These are phyloP conservation scores for Albophoma yamanashiensis DNA, from an alignment of 2,329 filamentous ascomycete genomes.

Conservation along the genomic window DNA sequence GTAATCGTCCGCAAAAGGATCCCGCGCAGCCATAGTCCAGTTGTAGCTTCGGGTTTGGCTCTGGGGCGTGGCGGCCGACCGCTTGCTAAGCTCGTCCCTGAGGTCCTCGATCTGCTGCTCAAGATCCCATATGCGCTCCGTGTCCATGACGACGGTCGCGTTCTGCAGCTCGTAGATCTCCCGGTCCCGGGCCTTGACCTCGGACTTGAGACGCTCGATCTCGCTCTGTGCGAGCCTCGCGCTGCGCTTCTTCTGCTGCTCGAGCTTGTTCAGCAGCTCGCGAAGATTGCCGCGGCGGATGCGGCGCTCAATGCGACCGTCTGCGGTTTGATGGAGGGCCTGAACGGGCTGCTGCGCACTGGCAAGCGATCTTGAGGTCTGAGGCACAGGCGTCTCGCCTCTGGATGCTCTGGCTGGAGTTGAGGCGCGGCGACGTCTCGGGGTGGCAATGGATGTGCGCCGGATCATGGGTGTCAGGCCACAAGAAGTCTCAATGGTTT, in stretches of 20 bases:
- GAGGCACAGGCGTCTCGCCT: conserved; percentile 4
- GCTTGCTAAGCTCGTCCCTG: conserved; percentile 19
- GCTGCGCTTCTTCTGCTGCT: conserved; percentile 32
- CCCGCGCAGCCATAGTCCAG: conserved; percentile 40
- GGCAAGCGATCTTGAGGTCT: conserved; percentile 8
- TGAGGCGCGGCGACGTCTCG: conserved; percentile 33
- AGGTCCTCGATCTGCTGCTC: conserved; percentile 28
- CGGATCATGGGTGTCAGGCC: conserved; percentile 50
- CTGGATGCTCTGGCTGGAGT: conserved; percentile 20
- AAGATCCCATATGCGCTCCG: conserved; percentile 30
- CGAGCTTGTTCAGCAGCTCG: conserved; percentile 45
- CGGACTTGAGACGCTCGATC: conserved; percentile 34
- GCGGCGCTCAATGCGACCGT: conserved; percentile 46
- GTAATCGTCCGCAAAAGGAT: conserved; percentile 32
- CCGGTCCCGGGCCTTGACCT: conserved; percentile 38
- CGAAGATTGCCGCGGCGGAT: conserved; percentile 45
- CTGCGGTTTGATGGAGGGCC: conserved; percentile 42
- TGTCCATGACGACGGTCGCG: conserved; percentile 37
- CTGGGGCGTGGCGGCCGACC: conserved; percentile 4
- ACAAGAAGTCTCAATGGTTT: conserved; percentile 21
- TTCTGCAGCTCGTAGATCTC: conserved; percentile 43
- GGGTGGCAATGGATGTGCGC: conserved; percentile 33
- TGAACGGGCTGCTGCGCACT: conserved; percentile 18
- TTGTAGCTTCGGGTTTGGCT: conserved; percentile 20
- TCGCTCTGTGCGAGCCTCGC: conserved; percentile 30